Evolutionary conservation across 2,329 filamentous ascomycete species (phyloP).

Genomic region (Septoria petroselini): DNA sequence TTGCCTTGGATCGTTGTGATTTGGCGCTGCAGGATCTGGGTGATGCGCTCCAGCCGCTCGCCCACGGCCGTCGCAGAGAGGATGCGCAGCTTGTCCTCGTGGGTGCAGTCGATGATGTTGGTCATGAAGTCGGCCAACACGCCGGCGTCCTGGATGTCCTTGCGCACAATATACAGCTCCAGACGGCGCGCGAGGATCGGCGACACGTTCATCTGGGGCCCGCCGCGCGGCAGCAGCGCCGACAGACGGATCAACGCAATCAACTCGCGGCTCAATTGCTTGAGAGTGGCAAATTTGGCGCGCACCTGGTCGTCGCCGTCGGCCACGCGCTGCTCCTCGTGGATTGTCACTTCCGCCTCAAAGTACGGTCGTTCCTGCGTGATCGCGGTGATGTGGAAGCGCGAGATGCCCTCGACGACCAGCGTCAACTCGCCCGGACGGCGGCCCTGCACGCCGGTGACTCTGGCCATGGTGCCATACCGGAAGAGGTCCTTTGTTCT

Average conservation of each 20-base stretch:
- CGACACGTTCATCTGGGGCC: slow-evolving; percentile 64
- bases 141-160: slow-evolving; percentile 77
- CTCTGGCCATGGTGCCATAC: slow-evolving; percentile 68
- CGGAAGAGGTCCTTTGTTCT: slow-evolving; percentile 66
- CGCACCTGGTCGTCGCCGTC: slow-evolving; percentile 58
- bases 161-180: slow-evolving; percentile 81
- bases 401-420: slow-evolving; percentile 78
- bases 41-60: slow-evolving; percentile 73
- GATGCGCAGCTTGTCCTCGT: slow-evolving; percentile 87
- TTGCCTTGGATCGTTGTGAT: slow-evolving; percentile 80
- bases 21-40: slow-evolving; percentile 79
- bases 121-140: slow-evolving; percentile 93
- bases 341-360: slow-evolving; percentile 71
- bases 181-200: slow-evolving; percentile 82
- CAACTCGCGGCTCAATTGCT: slow-evolving; percentile 80
- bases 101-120: slow-evolving; percentile 79
- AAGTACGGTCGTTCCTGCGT: slow-evolving; percentile 79
- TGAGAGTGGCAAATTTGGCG: slow-evolving; percentile 74
- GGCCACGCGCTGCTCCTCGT: slow-evolving; percentile 56
- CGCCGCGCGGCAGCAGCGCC: slow-evolving; percentile 71
- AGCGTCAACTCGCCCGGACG: slow-evolving; percentile 65
- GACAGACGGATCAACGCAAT: slow-evolving; percentile 80
- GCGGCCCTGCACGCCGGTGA: slow-evolving; percentile 50
- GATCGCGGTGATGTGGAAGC: slow-evolving; percentile 72
- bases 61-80: slow-evolving; percentile 77